Percentiles rank a stretch among this genome's conserved stretches.
Conservation (phyloP, 108 stramenopile species). For the Stephanodiscus minutulus region DNA sequence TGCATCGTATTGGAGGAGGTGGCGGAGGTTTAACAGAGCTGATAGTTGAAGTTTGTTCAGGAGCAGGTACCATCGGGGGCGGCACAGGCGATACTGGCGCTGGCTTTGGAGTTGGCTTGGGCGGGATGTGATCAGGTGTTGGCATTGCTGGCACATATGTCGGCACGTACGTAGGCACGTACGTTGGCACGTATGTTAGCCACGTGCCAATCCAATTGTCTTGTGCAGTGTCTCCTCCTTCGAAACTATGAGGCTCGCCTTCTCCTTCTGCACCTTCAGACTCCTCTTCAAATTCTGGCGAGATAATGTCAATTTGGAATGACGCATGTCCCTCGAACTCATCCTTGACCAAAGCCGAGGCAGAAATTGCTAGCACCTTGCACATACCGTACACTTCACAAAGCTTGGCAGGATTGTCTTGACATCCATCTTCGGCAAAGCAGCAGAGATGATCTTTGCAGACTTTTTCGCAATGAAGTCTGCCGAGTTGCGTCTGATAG, state of each 20-base stretch:
- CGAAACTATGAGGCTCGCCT: neutral
- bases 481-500: neutral
- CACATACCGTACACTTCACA: constrained; percentile 6
- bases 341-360: neutral
- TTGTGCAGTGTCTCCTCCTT: neutral
- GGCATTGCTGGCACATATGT: neutral
- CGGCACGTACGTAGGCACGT: neutral
- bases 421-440: constrained; percentile 5
- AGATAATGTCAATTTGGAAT: neutral
- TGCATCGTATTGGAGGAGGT: constrained; percentile 23
- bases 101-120: neutral
- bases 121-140: neutral
- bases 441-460: constrained; percentile 5
- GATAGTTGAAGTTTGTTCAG: neutral
- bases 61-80: neutral
- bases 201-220: neutral
- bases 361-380: neutral
- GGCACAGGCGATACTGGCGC: neutral
- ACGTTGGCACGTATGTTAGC: neutral
- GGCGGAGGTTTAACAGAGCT: constrained; percentile 9
- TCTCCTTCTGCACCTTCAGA: neutral
- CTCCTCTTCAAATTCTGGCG: neutral
- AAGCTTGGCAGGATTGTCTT: neutral
- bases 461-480: constrained; percentile 6
- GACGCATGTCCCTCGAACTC: neutral